A percentile compares a stretch with the other conserved stretches of the same genome.
Evolutionary conservation across 495 filamentous ascomycete species (phyloP).

Genomic region (Amniculicola lignicola): DNA sequence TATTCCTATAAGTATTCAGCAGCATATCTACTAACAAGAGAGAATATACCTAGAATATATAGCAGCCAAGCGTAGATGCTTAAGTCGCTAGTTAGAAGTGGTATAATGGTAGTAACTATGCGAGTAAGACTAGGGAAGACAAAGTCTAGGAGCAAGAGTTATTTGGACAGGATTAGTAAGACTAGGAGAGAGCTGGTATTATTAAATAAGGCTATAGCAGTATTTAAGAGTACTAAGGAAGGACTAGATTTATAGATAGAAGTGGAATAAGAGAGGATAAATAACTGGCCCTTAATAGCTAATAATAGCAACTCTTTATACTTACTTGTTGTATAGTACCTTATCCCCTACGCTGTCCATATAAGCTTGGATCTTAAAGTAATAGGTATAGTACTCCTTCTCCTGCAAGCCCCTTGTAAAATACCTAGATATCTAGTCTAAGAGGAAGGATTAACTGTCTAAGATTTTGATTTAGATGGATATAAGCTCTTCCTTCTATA

Average conservation of each 20-base stretch:
- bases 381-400: too few relatives aligned
- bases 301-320: too few relatives aligned
- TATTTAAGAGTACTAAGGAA: constrained; percentile 5
- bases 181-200: not conserved
- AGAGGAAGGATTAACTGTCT: too few relatives aligned
- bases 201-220: constrained; percentile 3
- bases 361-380: too few relatives aligned
- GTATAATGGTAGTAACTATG: not conserved
- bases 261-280: constrained; percentile 1
- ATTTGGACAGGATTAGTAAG: constrained; percentile 1
- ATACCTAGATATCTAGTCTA: too few relatives aligned
- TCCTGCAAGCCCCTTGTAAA: too few relatives aligned
- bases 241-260: not conserved
- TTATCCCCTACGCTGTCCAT: too few relatives aligned
- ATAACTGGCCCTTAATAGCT: too few relatives aligned
- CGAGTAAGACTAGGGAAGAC: constrained; percentile 7
- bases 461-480: too few relatives aligned
- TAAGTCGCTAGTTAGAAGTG: constrained; percentile 10
- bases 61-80: constrained; percentile 9
- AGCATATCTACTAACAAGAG: constrained; percentile 13
- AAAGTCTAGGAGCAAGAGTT: constrained; percentile 3
- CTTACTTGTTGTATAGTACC: too few relatives aligned
- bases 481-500: too few relatives aligned
- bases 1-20: constrained; percentile 5
- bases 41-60: not conserved